Conservation (phyloP, 1,284 basidiomycete species). For the Takashimella koratensis region DNA sequence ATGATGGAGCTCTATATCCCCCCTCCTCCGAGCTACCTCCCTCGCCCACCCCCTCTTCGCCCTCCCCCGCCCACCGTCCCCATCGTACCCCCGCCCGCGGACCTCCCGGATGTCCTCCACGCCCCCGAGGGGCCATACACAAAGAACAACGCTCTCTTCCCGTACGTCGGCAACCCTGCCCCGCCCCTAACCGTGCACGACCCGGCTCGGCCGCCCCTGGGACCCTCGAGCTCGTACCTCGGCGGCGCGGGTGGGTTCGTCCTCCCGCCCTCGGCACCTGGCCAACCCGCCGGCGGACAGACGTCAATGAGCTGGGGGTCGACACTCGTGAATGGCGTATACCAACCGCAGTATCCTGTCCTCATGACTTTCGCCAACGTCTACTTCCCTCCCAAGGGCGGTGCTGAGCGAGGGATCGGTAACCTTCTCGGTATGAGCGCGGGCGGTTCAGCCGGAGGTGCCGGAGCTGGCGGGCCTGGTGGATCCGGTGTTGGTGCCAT, state of each 20-base stretch:
- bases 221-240: constrained; percentile 23
- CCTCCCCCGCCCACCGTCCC: constrained; percentile 40
- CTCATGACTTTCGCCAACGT: constrained; percentile 39
- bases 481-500: background rate
- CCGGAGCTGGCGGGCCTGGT: too few species aligned
- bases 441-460: background rate
- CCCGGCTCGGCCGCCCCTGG: constrained; percentile 4
- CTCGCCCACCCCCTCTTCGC: constrained; percentile 31
- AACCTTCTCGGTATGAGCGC: constrained; percentile 21
- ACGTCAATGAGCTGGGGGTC: constrained; percentile 33
- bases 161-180: constrained; percentile 34
- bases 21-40: constrained; percentile 28
- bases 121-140: constrained; percentile 45
- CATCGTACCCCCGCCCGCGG: constrained; percentile 28
- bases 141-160: constrained; percentile 29
- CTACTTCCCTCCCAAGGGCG: constrained; percentile 30
- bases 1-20: constrained; percentile 41
- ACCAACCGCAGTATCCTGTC: constrained; percentile 33
- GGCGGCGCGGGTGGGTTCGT: constrained; percentile 30
- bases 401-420: background rate
- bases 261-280: constrained; percentile 13
- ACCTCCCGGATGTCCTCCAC: constrained; percentile 35
- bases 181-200: constrained; percentile 23
- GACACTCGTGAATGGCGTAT: constrained; percentile 40
- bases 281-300: constrained; percentile 14